Percentiles rank a stretch among this genome's conserved stretches.
phyloP scores from a whole-genome alignment of 2,329 filamentous ascomycete species.

The Xylariaceae sp. region DNA sequence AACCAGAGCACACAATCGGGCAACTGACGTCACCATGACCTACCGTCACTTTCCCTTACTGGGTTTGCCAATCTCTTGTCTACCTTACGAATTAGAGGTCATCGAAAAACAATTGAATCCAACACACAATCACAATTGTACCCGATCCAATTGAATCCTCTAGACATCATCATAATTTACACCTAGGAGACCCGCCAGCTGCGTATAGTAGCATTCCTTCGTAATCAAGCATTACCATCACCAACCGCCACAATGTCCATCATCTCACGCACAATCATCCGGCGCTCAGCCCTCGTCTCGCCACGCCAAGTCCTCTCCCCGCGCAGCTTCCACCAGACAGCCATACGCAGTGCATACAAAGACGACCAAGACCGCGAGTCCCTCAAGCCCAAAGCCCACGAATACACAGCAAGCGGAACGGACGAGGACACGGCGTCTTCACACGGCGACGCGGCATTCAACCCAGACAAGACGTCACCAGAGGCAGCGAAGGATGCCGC shows the following conservation, averaged over 20 bases:
- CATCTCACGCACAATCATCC: background rate
- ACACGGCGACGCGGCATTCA: constrained; percentile 60
- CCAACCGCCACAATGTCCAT: background rate
- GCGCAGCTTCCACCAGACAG: constrained; percentile 32
- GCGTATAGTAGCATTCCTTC: too few species aligned
- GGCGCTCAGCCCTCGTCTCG: background rate
- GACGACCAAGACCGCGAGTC: constrained; percentile 55
- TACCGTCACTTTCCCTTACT: too few species aligned
- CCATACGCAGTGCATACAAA: constrained; percentile 40
- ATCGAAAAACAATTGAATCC: too few species aligned
- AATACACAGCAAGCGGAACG: constrained; percentile 65
- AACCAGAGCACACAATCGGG: too few species aligned
- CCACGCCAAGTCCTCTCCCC: background rate
- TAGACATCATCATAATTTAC: too few species aligned
- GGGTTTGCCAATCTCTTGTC: too few species aligned
- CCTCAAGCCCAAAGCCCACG: constrained; percentile 61
- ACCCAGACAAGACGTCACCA: constrained; percentile 63
- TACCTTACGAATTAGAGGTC: too few species aligned
- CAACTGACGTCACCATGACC: too few species aligned
- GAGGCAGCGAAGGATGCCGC: constrained; percentile 51
- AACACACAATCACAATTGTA: too few species aligned
- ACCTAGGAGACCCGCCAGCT: too few species aligned
- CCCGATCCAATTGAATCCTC: too few species aligned
- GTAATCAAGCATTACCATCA: too few species aligned
- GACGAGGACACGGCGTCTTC: constrained; percentile 58